Evolutionary conservation across 1,284 basidiomycete species (phyloP), one percentile per base, ranked within the genome.

Genomic region (Cutaneotrichosporon cavernicola): DNA sequence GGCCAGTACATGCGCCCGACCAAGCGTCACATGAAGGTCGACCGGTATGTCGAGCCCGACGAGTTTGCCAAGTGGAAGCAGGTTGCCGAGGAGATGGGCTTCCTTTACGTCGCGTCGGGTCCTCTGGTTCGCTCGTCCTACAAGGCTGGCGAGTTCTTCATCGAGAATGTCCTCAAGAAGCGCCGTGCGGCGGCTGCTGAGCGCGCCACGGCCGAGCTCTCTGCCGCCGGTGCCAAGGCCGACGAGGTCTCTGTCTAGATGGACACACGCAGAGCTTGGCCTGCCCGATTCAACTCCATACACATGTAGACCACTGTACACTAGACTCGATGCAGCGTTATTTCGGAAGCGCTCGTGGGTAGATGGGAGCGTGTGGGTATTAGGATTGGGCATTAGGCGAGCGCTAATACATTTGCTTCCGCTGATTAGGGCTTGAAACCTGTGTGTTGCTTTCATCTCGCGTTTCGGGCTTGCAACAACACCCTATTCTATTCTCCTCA

Each of bases 1-100:
- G 97, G 97, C 1, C 97, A 99, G 82, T 99, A 99, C 82, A 99
- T 99, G 97, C 89, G 97, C 53, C 97, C 97, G 1, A 99, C 97
- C 2, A 99, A 99, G 81, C 86, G 89, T 38, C 97, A 99, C 81
- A 99, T 99, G 97, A 99, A 98, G 81, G 97, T 99, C 8, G 89
- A 93, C 70, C 89, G 92, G 26, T 99, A 99, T 75, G 93, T 99
- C 18, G 86, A 91, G 67, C 97, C 97, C 0, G 86, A 87, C 2
- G 95, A 97, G 79, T 99, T 98, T 74, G 90, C 91, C 63, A 83
- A 86, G 65, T 99, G 96, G 96, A 93, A 91, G 79, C 82, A 86
- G 71, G 83, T 90, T 16, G 96, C 97, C 13, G 92, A 98, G 76
- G 86, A 88, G 65, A 88, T 97, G 85, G 95, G 96, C 46, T 99